Base-by-base conservation (phyloP, 371 early-diverging fungal genomes). In the Massospora cicadina region DNA sequence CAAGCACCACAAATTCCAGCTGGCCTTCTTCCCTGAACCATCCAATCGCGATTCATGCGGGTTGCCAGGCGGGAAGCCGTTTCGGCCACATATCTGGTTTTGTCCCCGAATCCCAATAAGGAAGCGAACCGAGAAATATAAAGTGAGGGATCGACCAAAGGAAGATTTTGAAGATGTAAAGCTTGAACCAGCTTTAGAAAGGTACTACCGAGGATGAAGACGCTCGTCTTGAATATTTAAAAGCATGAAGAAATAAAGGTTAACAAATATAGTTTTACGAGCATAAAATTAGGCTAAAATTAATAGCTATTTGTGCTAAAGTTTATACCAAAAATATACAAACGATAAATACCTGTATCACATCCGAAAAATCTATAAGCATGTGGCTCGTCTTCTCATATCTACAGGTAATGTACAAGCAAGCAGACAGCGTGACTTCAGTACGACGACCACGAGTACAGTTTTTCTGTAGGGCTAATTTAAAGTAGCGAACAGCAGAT, bases 1-100 rank as follows among this genome's bases (percentile, higher is more conserved):
- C 93, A 84, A 1, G 98, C 99, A 30, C 97, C 99, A 76, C 99
- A 99, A 31, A 99, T 85, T 69, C 98, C 99, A n/a, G 95, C 87
- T 5, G 99, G 99, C 23, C 95, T 81, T 69, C 99, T 83, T 55
- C 99, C 99, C 0, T 83, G 85, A 55, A 86, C 79, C 64, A 99
- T 95, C 98, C 99, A 99, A 78, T 99, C 99, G 58, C 96, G 81
- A 63, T 93, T 89, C 98, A 99, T 97, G 58, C 99, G 83, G 63
- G 85, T 83, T 1, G 95, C 90, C 21, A 99, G 72, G 23, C 94
- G 82, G 25, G 87, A 74, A 0, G 98, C 92, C 68, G 93, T 91
- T 29, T 79, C 71, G 12, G 86, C 82, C 0, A 97, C 94, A 26
- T 77, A 73, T 56, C 80, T 81, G n/a, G 87, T 88, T 68, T 87